These are phyloP conservation scores for Penicillium sp. DNA, from an alignment of 2,329 filamentous ascomycete genomes.

Conservation along the genomic window DNA sequence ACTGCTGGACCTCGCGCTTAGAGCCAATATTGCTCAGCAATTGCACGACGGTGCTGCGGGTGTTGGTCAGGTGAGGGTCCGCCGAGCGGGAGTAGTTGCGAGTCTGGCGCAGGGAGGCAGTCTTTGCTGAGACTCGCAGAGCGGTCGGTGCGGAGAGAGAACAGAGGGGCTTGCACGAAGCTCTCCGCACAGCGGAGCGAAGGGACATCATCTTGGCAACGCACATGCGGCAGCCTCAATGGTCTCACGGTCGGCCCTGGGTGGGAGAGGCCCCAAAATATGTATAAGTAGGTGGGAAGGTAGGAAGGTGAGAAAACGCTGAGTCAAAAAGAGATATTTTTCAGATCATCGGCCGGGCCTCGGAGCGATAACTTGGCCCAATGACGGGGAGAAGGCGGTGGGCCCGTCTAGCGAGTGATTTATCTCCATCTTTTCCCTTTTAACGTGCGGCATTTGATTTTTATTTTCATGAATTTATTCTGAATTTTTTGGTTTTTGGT, in stretches of 20 bases:
- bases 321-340: constrained; percentile 20
- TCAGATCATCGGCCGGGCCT: constrained; percentile 17
- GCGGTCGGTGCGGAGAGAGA: constrained; percentile 34
- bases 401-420: constrained; percentile 14
- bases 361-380: constrained; percentile 19
- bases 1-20: constrained; percentile 92
- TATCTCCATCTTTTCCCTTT: background rate
- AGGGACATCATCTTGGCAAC: constrained; percentile 37
- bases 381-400: constrained; percentile 16
- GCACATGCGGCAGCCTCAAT: constrained; percentile 37
- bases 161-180: constrained; percentile 36
- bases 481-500: background rate
- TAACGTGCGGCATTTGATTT: constrained; percentile 2
- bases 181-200: constrained; percentile 40
- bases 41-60: constrained; percentile 74
- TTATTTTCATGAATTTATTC: background rate
- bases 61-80: constrained; percentile 49
- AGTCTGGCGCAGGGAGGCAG: constrained; percentile 25
- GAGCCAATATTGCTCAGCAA: constrained; percentile 91
- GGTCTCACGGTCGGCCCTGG: constrained; percentile 12
- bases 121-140: constrained; percentile 22
- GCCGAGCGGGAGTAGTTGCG: constrained; percentile 41
- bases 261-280: constrained; percentile 15
- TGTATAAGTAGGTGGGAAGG: constrained; percentile 4
- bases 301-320: constrained; percentile 8